Conservation (phyloP, 192 early-diverging fungal genomes). For the Coemansia sp. region DNA sequence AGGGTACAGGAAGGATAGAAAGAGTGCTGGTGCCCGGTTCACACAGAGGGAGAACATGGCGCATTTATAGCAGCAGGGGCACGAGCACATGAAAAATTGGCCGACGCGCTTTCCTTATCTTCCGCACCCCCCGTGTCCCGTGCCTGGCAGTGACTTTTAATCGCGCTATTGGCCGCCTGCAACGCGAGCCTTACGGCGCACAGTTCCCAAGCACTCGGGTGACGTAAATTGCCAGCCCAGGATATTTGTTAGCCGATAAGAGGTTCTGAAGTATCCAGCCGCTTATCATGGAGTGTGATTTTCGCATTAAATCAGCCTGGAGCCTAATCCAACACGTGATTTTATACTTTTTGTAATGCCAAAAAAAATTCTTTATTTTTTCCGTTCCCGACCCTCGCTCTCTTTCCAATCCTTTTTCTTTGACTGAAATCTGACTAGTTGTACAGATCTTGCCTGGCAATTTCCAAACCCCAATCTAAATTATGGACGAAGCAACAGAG, state of each 20-base stretch:
- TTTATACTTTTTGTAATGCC: too few species aligned
- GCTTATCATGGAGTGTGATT: too few species aligned
- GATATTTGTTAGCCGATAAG: neutral
- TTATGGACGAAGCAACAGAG: too few species aligned
- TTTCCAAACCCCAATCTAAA: too few species aligned
- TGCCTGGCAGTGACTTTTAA: neutral
- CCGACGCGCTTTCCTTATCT: constrained; percentile 7
- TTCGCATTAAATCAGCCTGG: too few species aligned
- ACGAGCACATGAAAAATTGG: constrained; percentile 5
- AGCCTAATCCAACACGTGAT: too few species aligned
- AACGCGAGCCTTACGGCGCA: neutral
- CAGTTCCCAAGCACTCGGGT: neutral
- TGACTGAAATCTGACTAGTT: too few species aligned
- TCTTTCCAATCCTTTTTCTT: too few species aligned
- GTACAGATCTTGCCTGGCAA: too few species aligned
- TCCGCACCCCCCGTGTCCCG: constrained; percentile 3
- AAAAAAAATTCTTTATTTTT: too few species aligned
- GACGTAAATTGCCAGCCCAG: too few species aligned
- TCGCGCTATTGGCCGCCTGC: neutral
- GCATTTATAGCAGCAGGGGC: constrained; percentile 3
- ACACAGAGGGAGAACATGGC: neutral
- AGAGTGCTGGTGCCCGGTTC: neutral
- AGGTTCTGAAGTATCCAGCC: neutral
- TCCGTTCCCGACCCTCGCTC: too few species aligned
- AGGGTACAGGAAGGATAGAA: neutral